These are phyloP conservation scores for Aspergillus fijiensis DNA, from an alignment of 2,329 filamentous ascomycete genomes.

Conservation along the genomic window DNA sequence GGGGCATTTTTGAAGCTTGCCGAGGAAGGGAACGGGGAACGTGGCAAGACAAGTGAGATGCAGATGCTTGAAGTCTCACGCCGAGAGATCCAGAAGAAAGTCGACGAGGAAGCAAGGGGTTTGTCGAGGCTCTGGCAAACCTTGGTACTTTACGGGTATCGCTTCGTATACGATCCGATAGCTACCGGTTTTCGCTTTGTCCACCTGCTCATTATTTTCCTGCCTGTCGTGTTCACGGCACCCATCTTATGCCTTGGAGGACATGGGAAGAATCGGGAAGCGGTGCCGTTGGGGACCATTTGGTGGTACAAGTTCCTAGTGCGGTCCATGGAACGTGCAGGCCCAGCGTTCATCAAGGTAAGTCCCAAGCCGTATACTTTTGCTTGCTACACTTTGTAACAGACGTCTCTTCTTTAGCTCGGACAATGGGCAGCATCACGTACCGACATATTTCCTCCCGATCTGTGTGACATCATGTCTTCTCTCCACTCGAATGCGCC, in stretches of 20 bases:
- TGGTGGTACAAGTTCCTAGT: constrained; percentile 96
- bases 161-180: constrained; percentile 66
- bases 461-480: constrained; percentile 92
- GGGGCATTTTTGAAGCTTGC: constrained; percentile 60
- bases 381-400: background rate
- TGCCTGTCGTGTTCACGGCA: constrained; percentile 79
- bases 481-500: constrained; percentile 92
- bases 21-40: constrained; percentile 48
- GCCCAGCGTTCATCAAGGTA: constrained; percentile 96
- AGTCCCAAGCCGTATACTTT: background rate
- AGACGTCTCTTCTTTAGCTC: constrained; percentile 53
- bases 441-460: constrained; percentile 90
- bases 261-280: constrained; percentile 62
- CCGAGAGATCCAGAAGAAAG: constrained; percentile 69
- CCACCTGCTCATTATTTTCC: constrained; percentile 82
- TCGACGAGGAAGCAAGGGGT: constrained; percentile 62
- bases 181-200: constrained; percentile 86
- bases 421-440: constrained; percentile 98
- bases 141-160: constrained; percentile 66
- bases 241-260: constrained; percentile 78
- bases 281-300: constrained; percentile 76
- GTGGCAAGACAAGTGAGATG: constrained; percentile 69
- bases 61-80: constrained; percentile 84
- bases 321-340: constrained; percentile 83
- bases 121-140: constrained; percentile 59